Evolutionary conservation across 73 alveolate genomes (phyloP).

Genomic region (Paramecium pentaurelia): DNA sequence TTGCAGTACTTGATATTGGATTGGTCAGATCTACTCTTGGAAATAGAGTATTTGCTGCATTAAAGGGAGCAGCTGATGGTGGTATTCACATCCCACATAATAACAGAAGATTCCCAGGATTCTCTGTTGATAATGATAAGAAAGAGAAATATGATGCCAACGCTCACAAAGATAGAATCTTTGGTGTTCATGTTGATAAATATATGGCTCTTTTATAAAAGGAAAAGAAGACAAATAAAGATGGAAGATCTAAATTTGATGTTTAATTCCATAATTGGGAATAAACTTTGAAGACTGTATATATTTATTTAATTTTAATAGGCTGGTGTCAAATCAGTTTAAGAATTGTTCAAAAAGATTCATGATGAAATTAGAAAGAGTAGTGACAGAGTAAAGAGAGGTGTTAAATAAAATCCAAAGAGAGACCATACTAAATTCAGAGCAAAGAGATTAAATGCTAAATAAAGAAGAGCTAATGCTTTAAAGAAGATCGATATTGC

Average conservation of each 20-base stretch:
- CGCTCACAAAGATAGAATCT: constrained; percentile 97
- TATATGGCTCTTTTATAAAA: constrained; percentile 92
- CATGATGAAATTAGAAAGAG: constrained; percentile 96
- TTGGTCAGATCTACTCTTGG: constrained; percentile 99
- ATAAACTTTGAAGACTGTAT: constrained; percentile 75
- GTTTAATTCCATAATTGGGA: constrained; percentile 91
- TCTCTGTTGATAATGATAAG: constrained; percentile 81
- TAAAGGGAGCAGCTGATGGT: constrained; percentile 99
- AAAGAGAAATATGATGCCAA: constrained; percentile 90
- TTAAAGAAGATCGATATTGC: constrained; percentile 85
- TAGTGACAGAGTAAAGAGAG: constrained; percentile 77
- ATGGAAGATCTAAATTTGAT: constrained; percentile 75
- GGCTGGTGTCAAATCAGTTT: constrained; percentile 81
- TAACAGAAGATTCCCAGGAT: constrained; percentile 99
- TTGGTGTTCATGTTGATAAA: constrained; percentile 96
- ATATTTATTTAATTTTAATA: background rate
- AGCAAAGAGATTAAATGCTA: constrained; percentile 83
- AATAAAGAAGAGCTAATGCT: constrained; percentile 91
- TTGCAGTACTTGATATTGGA: constrained; percentile 98
- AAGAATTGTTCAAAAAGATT: constrained; percentile 92
- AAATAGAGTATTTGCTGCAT: constrained; percentile 99
- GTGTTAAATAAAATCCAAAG: constrained; percentile 72
- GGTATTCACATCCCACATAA: constrained; percentile 99
- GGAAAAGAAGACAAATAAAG: constrained; percentile 51
- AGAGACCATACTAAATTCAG: constrained; percentile 78